These are phyloP conservation scores for Phoma sp. DNA, from an alignment of 2,329 filamentous ascomycete species.

Conservation along the genomic window DNA sequence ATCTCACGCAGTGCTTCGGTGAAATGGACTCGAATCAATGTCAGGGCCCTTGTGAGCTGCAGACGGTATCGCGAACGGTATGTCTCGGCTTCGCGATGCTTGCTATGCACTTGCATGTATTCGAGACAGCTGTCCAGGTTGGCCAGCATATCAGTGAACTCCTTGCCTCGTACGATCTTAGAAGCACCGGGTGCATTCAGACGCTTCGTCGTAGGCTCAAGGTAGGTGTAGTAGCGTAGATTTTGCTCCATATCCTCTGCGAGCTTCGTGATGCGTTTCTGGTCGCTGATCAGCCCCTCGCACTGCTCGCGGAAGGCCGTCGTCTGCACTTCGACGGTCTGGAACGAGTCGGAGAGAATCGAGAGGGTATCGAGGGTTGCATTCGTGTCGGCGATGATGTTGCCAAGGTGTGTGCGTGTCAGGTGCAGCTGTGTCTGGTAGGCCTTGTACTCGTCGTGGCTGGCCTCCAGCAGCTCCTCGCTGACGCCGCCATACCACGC, in stretches of 20 bases:
- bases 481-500: conserved; percentile 66
- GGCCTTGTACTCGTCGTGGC: conserved; percentile 82
- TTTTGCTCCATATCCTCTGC: conserved; percentile 87
- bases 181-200: conserved; percentile 92
- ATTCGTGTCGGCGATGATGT: conserved; percentile 77
- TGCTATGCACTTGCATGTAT: conserved; percentile 86
- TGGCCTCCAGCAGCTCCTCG: conserved; percentile 75
- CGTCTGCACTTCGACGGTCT: conserved; percentile 85
- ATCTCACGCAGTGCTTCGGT: conserved; percentile 67
- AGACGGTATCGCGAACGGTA: conserved; percentile 89
- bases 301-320: conserved; percentile 93
- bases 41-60: conserved; percentile 72
- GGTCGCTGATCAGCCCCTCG: conserved; percentile 82
- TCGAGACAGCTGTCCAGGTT: conserved; percentile 89
- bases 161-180: conserved; percentile 80
- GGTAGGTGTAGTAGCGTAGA: conserved; percentile 90
- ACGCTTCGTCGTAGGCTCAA: conserved; percentile 86
- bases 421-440: conserved; percentile 83
- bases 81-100: conserved; percentile 83
- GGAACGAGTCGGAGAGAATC: conserved; percentile 83
- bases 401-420: conserved; percentile 81
- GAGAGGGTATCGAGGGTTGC: conserved; percentile 77
- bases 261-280: conserved; percentile 76
- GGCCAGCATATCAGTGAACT: conserved; percentile 85
- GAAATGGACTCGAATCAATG: conserved; percentile 70